Base-by-base conservation (phyloP, 2,329 filamentous ascomycete species). In the Hypomyces perniciosus region DNA sequence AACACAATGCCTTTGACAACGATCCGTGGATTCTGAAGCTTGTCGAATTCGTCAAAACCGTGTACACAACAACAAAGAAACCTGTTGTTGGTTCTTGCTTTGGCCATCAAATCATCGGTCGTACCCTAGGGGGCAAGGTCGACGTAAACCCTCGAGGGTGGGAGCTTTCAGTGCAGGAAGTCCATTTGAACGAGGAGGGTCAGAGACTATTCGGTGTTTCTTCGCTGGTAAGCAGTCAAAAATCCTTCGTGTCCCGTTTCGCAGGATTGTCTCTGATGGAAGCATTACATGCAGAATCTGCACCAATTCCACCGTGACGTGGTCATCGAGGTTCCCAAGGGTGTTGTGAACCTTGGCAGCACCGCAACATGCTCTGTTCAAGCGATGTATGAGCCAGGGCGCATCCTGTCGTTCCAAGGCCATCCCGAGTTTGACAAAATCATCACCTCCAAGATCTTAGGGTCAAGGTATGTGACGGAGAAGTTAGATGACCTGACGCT, bases 281-380 rank as follows among this genome's bases (percentile, higher is more conserved):
- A 27, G n/a, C 8, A 5, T 44, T 26, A 46, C 13, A 35, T 6
- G 8, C 27, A 68, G 66, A 52, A 53, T 0, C 58, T 68, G 12
- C 70, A 75, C 28, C 72, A 75, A 48, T 73, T 75, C 68, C 73
- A 75, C 48, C 65, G 68, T 9, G 72, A 75, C 52, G 65, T 70
- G 13, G 70, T 72, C 3, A 56, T 67, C 4, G 64, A 66, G 4
- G 58, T 71, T 0, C 72, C 72, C 0, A 52, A 62, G 1, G 68
- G 63, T 6, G 61, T 65, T 34, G 54, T 65, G 8, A 71, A 66
- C 47, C 57, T 75, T 2, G 72, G 71, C 1, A 66, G 61, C 44
- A 74, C 64, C 31, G 59, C 62, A 1, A 59, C 54, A 7, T 75
- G 72, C 44, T 57, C 59, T 20, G 57, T 72, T 3, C 72, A 75